Conservation (phyloP, 2,329 filamentous ascomycete genomes). For the Zymoseptoria ardabiliae region DNA sequence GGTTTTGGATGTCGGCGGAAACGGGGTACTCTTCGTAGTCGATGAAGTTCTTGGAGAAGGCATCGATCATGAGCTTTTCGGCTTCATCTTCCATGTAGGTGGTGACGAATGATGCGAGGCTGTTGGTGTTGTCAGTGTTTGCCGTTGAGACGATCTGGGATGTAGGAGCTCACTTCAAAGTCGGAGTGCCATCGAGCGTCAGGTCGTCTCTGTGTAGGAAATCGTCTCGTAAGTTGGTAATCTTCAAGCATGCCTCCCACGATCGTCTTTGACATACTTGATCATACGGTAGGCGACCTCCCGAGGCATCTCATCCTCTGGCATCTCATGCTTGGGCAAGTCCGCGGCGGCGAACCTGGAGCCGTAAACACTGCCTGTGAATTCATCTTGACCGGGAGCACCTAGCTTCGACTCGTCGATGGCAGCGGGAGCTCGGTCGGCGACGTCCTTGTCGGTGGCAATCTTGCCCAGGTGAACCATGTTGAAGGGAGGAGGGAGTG, state of each 20-base stretch:
- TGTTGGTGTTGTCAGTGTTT: constrained; percentile 32
- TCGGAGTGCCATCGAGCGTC: constrained; percentile 83
- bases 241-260: constrained; percentile 1
- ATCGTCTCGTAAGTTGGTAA: neutral
- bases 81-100: constrained; percentile 98
- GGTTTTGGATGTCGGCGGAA: constrained; percentile 62
- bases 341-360: constrained; percentile 74
- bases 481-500: constrained; percentile 8
- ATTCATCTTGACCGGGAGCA: constrained; percentile 43
- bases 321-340: constrained; percentile 77
- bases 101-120: constrained; percentile 85
- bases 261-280: constrained; percentile 41
- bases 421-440: constrained; percentile 35
- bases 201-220: constrained; percentile 58
- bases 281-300: constrained; percentile 96
- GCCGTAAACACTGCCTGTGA: constrained; percentile 79
- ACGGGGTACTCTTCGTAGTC: constrained; percentile 46
- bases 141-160: neutral
- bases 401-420: constrained; percentile 43
- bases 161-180: constrained; percentile 57
- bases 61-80: constrained; percentile 89
- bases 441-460: constrained; percentile 25
- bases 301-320: constrained; percentile 80
- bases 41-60: constrained; percentile 86
- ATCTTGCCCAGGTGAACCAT: constrained; percentile 32